A percentile compares a stretch with the other conserved stretches of the same genome.
Evolutionary conservation across 2,329 filamentous ascomycete genomes (phyloP).

Genomic region (Scedosporium minutisporum): DNA sequence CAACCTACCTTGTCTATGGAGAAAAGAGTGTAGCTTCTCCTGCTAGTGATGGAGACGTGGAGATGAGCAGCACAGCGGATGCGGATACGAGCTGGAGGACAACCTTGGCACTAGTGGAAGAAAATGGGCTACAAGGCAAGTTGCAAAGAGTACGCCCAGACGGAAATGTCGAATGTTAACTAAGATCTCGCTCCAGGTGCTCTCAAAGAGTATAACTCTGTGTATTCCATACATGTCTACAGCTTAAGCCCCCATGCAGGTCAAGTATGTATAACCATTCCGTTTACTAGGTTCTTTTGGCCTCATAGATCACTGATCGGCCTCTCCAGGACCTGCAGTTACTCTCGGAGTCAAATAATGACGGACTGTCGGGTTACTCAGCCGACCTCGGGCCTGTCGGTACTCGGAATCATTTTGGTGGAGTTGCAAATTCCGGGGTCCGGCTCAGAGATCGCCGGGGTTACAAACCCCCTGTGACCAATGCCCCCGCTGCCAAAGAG

Average conservation of each 20-base stretch:
- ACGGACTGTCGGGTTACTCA: neutral
- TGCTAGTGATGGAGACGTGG: slow-evolving; percentile 52
- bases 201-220: slow-evolving; percentile 58
- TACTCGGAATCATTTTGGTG: neutral
- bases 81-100: slow-evolving; percentile 45
- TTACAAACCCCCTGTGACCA: slow-evolving; percentile 22
- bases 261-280: slow-evolving; percentile 20
- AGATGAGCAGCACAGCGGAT: slow-evolving; percentile 58
- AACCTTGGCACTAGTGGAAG: slow-evolving; percentile 57
- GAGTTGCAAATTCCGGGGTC: neutral
- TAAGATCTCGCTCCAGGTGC: slow-evolving; percentile 39
- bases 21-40: slow-evolving; percentile 34
- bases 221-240: slow-evolving; percentile 78
- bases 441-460: neutral
- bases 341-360: neutral
- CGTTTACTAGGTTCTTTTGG: neutral
- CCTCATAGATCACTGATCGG: neutral
- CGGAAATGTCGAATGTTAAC: too few relatives aligned
- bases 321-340: slow-evolving; percentile 1
- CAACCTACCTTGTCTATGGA: slow-evolving; percentile 84
- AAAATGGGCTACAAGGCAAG: slow-evolving; percentile 63
- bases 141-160: neutral
- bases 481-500: neutral
- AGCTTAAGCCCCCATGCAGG: slow-evolving; percentile 65
- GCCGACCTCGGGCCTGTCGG: neutral